phyloP scores from a whole-genome alignment of 2,329 filamentous ascomycete species.

The Hypoxylon rubiginosum region DNA sequence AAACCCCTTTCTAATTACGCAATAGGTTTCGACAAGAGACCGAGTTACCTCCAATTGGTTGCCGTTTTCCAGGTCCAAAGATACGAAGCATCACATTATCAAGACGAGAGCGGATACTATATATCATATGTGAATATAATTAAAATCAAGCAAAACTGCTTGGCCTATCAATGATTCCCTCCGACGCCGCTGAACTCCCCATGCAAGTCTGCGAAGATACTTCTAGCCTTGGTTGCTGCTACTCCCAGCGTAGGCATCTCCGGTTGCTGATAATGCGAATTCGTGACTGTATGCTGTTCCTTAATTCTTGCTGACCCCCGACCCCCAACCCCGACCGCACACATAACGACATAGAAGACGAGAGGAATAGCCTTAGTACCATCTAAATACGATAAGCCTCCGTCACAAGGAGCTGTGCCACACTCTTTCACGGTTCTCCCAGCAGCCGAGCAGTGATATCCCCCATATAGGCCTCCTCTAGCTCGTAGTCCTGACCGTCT shows the following conservation, averaged over 20 bases:
- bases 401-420: not conserved
- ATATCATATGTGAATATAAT: not conserved
- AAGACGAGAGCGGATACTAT: not conserved
- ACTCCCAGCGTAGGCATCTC: not conserved
- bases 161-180: constrained; percentile 13
- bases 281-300: not conserved
- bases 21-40: not conserved
- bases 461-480: constrained; percentile 92
- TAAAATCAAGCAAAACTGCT: constrained; percentile 21
- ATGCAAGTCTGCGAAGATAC: constrained; percentile 40
- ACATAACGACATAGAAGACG: not conserved
- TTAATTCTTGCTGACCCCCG: not conserved
- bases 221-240: constrained; percentile 12
- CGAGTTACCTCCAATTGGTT: not conserved
- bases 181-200: constrained; percentile 36
- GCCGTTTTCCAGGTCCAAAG: no score
- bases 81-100: not conserved
- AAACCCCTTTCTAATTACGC: no score
- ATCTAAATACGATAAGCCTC: not conserved
- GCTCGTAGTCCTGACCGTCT: constrained; percentile 81
- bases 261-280: constrained; percentile 6
- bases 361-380: not conserved
- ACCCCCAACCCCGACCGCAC: not conserved
- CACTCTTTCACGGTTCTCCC: constrained; percentile 68
- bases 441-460: constrained; percentile 89